Percentiles rank a stretch among this genome's conserved stretches.
phyloP scores from a whole-genome alignment of 1,284 basidiomycete genomes.

The Puccinia novopanici region DNA sequence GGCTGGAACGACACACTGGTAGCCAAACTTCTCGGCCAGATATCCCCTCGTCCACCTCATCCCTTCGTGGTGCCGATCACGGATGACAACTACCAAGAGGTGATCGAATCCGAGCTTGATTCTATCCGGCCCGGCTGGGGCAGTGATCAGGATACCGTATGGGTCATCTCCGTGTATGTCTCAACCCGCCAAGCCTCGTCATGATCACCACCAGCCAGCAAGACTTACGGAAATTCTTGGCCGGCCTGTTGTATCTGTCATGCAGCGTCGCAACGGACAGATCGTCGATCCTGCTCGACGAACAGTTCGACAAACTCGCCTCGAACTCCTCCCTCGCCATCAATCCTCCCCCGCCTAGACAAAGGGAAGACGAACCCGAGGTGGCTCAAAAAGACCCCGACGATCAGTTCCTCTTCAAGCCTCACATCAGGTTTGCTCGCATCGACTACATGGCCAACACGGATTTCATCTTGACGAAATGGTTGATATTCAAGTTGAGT shows the following conservation, averaged over 20 bases:
- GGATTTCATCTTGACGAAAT: slow-evolving; percentile 45
- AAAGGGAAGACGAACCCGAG: slow-evolving; percentile 36
- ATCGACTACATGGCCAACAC: slow-evolving; percentile 50
- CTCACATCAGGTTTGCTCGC: slow-evolving; percentile 40
- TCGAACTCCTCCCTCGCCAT: slow-evolving; percentile 42
- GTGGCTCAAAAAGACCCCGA: slow-evolving; percentile 20
- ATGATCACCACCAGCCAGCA: neutral
- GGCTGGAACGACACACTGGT: slow-evolving; percentile 44
- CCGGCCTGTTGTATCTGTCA: neutral
- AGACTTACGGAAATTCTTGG: neutral
- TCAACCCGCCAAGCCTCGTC: neutral
- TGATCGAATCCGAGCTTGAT: slow-evolving; percentile 44
- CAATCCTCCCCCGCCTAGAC: slow-evolving; percentile 32
- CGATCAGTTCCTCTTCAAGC: slow-evolving; percentile 33
- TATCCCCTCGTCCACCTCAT: slow-evolving; percentile 35
- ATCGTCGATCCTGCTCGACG: slow-evolving; percentile 41
- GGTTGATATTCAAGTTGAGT: slow-evolving; percentile 51
- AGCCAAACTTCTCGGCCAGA: slow-evolving; percentile 41
- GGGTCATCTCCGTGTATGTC: slow-evolving; percentile 43
- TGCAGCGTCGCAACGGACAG: slow-evolving; percentile 39
- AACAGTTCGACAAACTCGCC: slow-evolving; percentile 40
- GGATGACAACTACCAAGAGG: slow-evolving; percentile 40
- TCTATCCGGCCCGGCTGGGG: slow-evolving; percentile 42
- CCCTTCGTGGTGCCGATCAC: slow-evolving; percentile 42
- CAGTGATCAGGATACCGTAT: slow-evolving; percentile 40